Percentiles rank a stretch among this genome's conserved stretches.
Conservation (phyloP, 805 yeast genomes). For the Candida andamanensis region DNA sequence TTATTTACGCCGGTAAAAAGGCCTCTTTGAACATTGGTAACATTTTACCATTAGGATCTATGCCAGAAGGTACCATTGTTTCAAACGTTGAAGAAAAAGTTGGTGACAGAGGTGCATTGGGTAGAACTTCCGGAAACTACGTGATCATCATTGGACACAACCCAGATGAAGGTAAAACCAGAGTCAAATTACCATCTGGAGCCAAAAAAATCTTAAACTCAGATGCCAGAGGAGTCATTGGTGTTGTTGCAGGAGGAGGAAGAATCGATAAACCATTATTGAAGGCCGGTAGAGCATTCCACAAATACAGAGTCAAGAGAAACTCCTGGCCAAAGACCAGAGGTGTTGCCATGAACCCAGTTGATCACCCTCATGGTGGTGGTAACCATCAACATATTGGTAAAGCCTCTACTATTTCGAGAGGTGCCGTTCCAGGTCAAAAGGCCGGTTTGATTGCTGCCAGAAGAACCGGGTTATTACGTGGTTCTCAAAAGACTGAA, state of each 20-base stretch:
- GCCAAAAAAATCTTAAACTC: conserved; percentile 95
- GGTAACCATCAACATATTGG: conserved; percentile 98
- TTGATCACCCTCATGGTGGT: conserved; percentile 99
- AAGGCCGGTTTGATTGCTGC: conserved; percentile 99
- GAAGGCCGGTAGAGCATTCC: conserved; percentile 99
- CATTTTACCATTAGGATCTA: conserved; percentile 92
- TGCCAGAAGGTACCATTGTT: conserved; percentile 99
- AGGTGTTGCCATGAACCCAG: conserved; percentile 99
- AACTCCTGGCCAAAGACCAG: conserved; percentile 99
- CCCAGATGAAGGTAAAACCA: conserved; percentile 98
- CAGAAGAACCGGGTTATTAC: conserved; percentile 99
- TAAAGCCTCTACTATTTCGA: conserved; percentile 98
- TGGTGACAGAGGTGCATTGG: conserved; percentile 99
- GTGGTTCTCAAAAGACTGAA: conserved; percentile 93
- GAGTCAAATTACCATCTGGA: conserved; percentile 99
- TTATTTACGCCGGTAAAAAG: conserved; percentile 97
- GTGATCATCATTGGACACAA: conserved; percentile 98
- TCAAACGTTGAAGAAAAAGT: conserved; percentile 98
- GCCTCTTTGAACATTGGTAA: conserved; percentile 96
- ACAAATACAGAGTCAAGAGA: conserved; percentile 99
- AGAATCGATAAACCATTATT: conserved; percentile 99
- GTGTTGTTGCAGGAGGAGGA: conserved; percentile 99
- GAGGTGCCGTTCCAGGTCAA: conserved; percentile 99
- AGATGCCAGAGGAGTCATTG: conserved; percentile 98
- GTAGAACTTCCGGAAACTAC: conserved; percentile 99